Conservation (phyloP, 208 protist species). For the Balamuthia mandrillaris region DNA sequence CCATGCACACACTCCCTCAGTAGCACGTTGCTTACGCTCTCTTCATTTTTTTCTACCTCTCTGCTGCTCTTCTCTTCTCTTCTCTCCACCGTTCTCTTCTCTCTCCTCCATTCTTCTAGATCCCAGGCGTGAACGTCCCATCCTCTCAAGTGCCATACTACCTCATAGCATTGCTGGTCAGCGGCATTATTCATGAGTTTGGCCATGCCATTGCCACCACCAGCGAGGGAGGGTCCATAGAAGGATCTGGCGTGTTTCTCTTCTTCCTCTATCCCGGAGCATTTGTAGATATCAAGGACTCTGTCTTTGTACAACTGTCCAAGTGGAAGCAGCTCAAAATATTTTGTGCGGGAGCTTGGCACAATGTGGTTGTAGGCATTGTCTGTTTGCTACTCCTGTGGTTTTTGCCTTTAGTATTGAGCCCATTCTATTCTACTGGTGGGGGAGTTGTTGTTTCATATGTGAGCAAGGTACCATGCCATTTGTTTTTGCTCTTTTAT, state of each 20-base stretch:
- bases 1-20: no score
- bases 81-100: no score
- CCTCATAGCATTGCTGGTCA: neutral
- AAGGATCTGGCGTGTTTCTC: neutral
- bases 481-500: neutral
- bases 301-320: neutral
- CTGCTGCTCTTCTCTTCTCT: no score
- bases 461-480: neutral
- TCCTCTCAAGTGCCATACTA: constrained; percentile 23
- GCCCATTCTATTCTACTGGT: neutral
- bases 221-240: neutral
- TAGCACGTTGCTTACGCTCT: no score
- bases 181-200: constrained; percentile 21
- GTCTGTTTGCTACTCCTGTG: neutral
- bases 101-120: no score
- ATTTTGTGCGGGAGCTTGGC: constrained; percentile 20
- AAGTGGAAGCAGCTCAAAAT: neutral
- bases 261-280: constrained; percentile 21
- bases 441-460: neutral
- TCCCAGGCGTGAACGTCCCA: constrained; percentile 30
- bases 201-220: constrained; percentile 13
- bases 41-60: no score
- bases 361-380: neutral
- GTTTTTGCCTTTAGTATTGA: neutral
- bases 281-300: neutral